These are phyloP conservation scores for Trichoderma endophyticum DNA, from an alignment of 2,329 filamentous ascomycete species.

Conservation along the genomic window DNA sequence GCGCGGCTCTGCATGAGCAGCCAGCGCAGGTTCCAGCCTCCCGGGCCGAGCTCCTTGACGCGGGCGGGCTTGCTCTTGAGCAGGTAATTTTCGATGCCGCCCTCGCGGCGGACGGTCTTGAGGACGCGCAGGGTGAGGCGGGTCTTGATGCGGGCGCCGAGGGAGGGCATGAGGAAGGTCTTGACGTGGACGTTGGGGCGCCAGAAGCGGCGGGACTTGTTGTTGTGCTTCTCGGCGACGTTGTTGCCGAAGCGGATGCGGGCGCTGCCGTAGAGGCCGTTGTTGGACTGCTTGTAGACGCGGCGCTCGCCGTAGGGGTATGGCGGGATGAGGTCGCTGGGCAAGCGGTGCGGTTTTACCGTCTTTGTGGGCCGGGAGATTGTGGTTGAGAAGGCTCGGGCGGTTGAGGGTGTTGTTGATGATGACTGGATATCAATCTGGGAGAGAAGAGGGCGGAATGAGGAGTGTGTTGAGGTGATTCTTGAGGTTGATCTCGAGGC, in stretches of 20 bases:
- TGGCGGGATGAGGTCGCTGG: slow-evolving; percentile 51
- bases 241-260: slow-evolving; percentile 78
- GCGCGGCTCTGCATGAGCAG: slow-evolving; percentile 74
- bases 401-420: neutral
- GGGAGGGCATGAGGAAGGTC: slow-evolving; percentile 60
- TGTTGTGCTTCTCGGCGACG: slow-evolving; percentile 64
- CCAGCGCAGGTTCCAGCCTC: slow-evolving; percentile 89
- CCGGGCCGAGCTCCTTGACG: slow-evolving; percentile 81
- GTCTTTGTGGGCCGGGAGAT: slow-evolving; percentile 37
- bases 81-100: slow-evolving; percentile 88
- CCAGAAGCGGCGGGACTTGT: slow-evolving; percentile 72
- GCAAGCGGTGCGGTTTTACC: slow-evolving; percentile 44
- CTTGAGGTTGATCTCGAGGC: slow-evolving; percentile 16
- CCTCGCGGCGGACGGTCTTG: slow-evolving; percentile 75
- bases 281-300: slow-evolving; percentile 78
- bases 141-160: slow-evolving; percentile 63
- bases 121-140: slow-evolving; percentile 68
- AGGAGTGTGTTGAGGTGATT: slow-evolving; percentile 15
- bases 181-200: slow-evolving; percentile 70
- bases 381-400: slow-evolving; percentile 39
- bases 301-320: slow-evolving; percentile 71
- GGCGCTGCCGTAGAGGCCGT: slow-evolving; percentile 66
- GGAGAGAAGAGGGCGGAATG: neutral
- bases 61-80: slow-evolving; percentile 73
- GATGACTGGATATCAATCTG: too few species aligned